Conservation (phyloP, 1,284 basidiomycete genomes). For the Meira nashicola region DNA sequence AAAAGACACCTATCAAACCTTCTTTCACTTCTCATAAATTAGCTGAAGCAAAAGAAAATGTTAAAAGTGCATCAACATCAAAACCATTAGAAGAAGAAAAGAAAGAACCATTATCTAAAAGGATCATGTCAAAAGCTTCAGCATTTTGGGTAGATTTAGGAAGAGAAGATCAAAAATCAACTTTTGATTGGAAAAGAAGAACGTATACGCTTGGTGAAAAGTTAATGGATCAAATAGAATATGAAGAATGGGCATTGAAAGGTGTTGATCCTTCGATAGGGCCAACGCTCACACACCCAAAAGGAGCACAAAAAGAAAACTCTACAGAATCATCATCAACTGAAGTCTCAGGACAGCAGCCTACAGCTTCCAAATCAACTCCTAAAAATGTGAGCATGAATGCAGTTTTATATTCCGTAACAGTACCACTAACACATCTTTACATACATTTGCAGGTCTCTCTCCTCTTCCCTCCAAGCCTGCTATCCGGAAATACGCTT, state of each 20-base stretch:
- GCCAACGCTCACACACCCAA: constrained; percentile 19
- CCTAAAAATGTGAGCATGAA: background rate
- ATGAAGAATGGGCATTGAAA: constrained; percentile 52
- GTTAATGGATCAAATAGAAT: constrained; percentile 50
- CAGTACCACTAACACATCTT: background rate
- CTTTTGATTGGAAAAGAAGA: constrained; percentile 45
- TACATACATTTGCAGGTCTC: constrained; percentile 18
- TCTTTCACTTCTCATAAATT: background rate
- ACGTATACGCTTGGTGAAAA: constrained; percentile 41
- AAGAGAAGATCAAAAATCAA: constrained; percentile 31
- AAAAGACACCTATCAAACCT: constrained; percentile 7
- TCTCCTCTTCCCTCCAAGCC: constrained; percentile 36
- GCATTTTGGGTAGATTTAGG: constrained; percentile 46
- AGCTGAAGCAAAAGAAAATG: background rate
- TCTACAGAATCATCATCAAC: background rate
- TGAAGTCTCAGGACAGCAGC: background rate
- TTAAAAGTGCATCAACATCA: constrained; percentile 6
- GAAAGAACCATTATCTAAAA: constrained; percentile 23
- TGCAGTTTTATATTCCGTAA: background rate
- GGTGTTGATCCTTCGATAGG: constrained; percentile 43
- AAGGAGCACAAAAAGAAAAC: constrained; percentile 4
- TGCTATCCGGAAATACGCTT: constrained; percentile 24
- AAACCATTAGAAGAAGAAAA: constrained; percentile 12
- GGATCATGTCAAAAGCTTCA: constrained; percentile 35
- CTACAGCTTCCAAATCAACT: background rate